Percentiles rank a stretch among this genome's conserved stretches.
phyloP scores from a whole-genome alignment of 495 filamentous ascomycete species.

The Neurospora sp. region DNA sequence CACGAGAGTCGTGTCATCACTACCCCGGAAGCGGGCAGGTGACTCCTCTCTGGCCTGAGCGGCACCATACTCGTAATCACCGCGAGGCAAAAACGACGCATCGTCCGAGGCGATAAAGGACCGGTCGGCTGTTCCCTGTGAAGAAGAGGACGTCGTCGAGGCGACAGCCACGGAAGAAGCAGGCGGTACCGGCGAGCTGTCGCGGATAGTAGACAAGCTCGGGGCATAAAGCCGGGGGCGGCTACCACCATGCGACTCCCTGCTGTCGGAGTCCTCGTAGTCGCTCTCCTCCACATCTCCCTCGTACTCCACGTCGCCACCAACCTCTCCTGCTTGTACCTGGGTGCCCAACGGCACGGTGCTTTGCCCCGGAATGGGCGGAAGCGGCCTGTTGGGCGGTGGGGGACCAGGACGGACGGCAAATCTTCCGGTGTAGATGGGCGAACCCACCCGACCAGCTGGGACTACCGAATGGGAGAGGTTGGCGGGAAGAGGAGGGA shows the following conservation, averaged over 20 bases:
- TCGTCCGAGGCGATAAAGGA: background rate
- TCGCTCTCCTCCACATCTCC: background rate
- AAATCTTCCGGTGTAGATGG: background rate
- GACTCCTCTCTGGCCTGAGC: background rate
- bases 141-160: background rate
- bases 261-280: background rate
- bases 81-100: background rate
- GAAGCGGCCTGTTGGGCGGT: background rate
- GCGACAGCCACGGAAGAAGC: background rate
- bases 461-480: background rate
- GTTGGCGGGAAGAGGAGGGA: background rate
- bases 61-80: background rate
- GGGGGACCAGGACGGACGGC: background rate
- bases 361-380: background rate
- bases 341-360: background rate
- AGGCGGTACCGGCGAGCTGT: background rate
- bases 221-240: background rate
- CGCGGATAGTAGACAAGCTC: background rate
- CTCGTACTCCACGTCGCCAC: background rate
- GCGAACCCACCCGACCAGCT: background rate
- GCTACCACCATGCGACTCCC: background rate
- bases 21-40: background rate
- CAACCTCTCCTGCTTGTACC: background rate
- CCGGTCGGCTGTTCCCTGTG: background rate
- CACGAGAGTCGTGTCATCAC: background rate